Percentiles rank a stretch among this genome's conserved stretches.
Evolutionary conservation across 2,329 filamentous ascomycete genomes (phyloP).

Genomic region (Dothiorella sarmentorum): DNA sequence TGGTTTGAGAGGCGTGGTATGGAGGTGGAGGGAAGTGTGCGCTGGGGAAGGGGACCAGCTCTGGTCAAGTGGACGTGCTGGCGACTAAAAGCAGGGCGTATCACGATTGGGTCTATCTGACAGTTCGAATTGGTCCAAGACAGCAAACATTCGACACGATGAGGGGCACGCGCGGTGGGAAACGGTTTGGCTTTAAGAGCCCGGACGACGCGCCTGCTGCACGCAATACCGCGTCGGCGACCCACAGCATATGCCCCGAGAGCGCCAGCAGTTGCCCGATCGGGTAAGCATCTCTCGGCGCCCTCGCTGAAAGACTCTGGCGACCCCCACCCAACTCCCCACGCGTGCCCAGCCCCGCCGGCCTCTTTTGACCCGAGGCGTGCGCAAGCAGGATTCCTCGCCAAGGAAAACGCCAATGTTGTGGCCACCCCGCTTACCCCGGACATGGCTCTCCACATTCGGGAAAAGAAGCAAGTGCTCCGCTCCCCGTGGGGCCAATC

Average conservation of each 20-base stretch:
- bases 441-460: background rate
- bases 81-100: background rate
- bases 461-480: background rate
- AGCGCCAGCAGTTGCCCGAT: background rate
- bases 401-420: background rate
- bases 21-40: background rate
- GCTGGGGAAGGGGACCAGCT: background rate
- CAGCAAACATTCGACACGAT: background rate
- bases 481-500: constrained; percentile 16
- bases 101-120: background rate
- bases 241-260: background rate
- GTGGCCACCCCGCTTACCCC: background rate
- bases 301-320: background rate
- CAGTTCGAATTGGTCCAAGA: background rate
- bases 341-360: constrained; percentile 13
- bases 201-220: background rate
- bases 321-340: background rate
- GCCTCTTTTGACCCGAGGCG: constrained; percentile 6
- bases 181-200: background rate
- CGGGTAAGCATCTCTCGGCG: background rate
- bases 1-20: background rate
- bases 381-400: background rate
- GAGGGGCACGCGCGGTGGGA: background rate
- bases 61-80: background rate
- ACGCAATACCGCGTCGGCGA: background rate